phyloP scores from a whole-genome alignment of 352 stramenopile genomes.

The Phytophthora megakarya region DNA sequence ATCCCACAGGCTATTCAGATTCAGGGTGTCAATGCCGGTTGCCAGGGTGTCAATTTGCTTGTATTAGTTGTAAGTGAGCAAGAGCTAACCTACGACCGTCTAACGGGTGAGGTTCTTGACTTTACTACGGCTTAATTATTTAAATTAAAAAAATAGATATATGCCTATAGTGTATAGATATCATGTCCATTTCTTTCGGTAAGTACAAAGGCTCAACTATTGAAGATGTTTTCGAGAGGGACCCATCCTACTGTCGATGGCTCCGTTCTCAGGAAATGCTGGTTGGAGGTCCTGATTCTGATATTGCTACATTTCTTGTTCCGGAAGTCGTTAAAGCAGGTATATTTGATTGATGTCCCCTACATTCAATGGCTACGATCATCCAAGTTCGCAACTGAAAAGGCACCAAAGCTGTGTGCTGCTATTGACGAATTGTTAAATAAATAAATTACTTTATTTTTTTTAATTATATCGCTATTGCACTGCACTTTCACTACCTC shows the following conservation, averaged over 20 bases:
- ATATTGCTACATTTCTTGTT: neutral
- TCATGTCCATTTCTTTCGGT: neutral
- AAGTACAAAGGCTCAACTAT: neutral
- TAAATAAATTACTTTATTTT: neutral
- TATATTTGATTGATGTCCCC: neutral
- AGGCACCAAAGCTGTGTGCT: constrained; percentile 8
- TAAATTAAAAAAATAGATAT: neutral
- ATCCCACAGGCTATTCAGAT: constrained; percentile 21
- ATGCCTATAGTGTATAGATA: neutral
- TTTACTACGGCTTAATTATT: neutral
- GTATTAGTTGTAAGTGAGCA: neutral
- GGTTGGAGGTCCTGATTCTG: neutral
- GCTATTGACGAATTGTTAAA: constrained; percentile 8
- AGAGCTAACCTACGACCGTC: neutral
- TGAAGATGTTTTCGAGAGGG: neutral
- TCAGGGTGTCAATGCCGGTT: neutral
- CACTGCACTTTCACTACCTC: too few species aligned
- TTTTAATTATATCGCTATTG: too few species aligned
- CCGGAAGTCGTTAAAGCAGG: too few species aligned
- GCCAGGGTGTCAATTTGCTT: neutral
- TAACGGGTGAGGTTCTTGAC: neutral
- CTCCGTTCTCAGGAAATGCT: neutral
- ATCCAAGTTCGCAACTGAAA: constrained; percentile 11
- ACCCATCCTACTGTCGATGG: neutral
- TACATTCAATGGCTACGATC: neutral